Evolutionary conservation across 352 stramenopile species (phyloP), one percentile per base, ranked within the genome.

Genomic region (Globisporangium recalcitrans): DNA sequence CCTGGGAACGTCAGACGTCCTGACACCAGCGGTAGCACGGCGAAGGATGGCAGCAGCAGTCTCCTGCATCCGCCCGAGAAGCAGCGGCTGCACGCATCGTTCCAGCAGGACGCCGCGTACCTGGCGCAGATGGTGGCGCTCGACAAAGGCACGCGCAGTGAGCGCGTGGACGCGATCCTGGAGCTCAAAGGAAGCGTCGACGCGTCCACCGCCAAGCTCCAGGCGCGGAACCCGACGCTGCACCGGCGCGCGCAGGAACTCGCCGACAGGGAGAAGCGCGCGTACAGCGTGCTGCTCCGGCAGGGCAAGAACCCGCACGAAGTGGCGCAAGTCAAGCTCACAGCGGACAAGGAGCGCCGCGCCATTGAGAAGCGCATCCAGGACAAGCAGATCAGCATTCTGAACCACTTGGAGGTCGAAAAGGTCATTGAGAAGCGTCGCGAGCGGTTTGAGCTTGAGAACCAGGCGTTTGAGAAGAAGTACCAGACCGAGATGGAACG

Each of bases 301-400:
- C 81, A 90, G 31, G 85, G 85, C 6, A 76, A 85, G 51, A 94
- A 94, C 62, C 83, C 87, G 21, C 89, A 94, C 62, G 82, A 93
- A 48, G 79, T 89, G 3, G 67, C 75, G 24, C 67, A 77, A 5
- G 78, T 89, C 11, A 66, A 75, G 13, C 67, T 72, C 47, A 54
- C 62, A 36, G 70, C 81, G 0, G 42, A 63, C 2, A 65, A 64
- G 1, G 71, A 90, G 38, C 77, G 78, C 0, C 48, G 57, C 7
- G 53, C 64, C 11, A 73, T 89, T 22, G 80, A 87, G 31, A 56
- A 60, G 1, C 75, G 72, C 29, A 88, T 90, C 49, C 66, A 88
- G 47, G 62, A 78, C 3, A 74, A 85, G 32, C 73, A 93, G 42
- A 32, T 71, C 0, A 62, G 75, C 31, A 74, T 95, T 10, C 64